A percentile compares a stretch with the other conserved stretches of the same genome.
phyloP scores from a whole-genome alignment of 371 early-diverging fungal species.

The Lichtheimia corymbifera region DNA sequence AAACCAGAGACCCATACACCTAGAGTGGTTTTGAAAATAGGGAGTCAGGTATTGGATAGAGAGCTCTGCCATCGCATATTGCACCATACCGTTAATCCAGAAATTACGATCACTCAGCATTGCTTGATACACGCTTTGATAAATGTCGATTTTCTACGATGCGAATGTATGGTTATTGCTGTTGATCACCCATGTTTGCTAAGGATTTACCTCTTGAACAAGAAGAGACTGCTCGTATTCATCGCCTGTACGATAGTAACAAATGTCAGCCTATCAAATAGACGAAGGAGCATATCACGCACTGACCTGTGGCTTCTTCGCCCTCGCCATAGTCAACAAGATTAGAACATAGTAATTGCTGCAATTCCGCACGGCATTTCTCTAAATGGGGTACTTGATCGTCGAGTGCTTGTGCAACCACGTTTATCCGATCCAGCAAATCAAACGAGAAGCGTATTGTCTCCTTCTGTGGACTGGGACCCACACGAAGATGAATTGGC shows the following conservation, averaged over 20 bases:
- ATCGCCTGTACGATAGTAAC: constrained; percentile 21
- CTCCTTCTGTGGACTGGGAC: constrained; percentile 18
- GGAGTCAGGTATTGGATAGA: not conserved
- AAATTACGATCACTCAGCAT: constrained; percentile 28
- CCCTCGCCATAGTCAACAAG: constrained; percentile 29
- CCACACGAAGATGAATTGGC: not conserved
- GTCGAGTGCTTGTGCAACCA: constrained; percentile 24
- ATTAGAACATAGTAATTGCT: constrained; percentile 20
- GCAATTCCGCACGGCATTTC: constrained; percentile 23
- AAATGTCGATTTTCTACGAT: constrained; percentile 23
- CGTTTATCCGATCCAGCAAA: constrained; percentile 24
- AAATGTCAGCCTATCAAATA: not conserved
- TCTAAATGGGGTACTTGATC: constrained; percentile 27
- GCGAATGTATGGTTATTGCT: not conserved
- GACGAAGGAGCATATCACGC: not conserved
- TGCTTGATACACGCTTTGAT: constrained; percentile 28
- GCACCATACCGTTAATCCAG: constrained; percentile 19
- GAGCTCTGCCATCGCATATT: not conserved
- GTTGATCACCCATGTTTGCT: not conserved
- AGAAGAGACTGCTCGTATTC: constrained; percentile 44
- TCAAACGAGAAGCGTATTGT: constrained; percentile 9
- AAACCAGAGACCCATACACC: constrained; percentile 9
- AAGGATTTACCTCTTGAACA: constrained; percentile 33
- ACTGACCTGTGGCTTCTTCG: constrained; percentile 25
- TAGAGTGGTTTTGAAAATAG: not conserved